Conservation (phyloP, 768 basidiomycete genomes). For the Suillus alpinus region DNA sequence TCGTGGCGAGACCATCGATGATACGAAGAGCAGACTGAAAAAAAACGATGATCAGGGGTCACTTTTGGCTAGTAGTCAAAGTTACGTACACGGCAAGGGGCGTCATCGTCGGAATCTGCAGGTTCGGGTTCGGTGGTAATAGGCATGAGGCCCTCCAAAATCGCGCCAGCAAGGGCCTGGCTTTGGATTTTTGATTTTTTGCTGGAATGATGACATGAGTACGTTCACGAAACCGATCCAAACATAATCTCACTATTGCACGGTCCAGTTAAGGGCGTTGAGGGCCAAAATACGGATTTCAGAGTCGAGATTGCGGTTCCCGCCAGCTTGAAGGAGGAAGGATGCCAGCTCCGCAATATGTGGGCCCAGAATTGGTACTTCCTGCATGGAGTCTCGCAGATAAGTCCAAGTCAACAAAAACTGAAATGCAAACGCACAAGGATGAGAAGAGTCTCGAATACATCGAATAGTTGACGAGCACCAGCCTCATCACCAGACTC, state of each 20-base stretch:
- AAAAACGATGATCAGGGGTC: conserved; percentile 10
- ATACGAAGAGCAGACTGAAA: conserved; percentile 86
- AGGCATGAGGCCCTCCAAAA: conserved; percentile 90
- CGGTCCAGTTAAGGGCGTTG: conserved; percentile 94
- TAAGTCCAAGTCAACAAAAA: conserved; percentile 5
- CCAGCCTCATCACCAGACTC: conserved; percentile 75
- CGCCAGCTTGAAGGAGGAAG: conserved; percentile 84
- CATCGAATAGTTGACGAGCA: conserved; percentile 90
- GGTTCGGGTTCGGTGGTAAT: conserved; percentile 93
- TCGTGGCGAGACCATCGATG: conserved; percentile 89
- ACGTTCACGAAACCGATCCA: background rate
- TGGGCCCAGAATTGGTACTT: conserved; percentile 89
- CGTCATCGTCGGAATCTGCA: conserved; percentile 89
- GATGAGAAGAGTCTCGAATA: conserved; percentile 92
- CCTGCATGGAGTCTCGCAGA: conserved; percentile 42
- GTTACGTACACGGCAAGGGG: conserved; percentile 77
- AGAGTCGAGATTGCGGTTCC: conserved; percentile 67
- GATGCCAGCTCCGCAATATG: conserved; percentile 84
- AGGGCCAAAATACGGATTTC: conserved; percentile 88
- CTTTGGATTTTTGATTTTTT: conserved; percentile 96
- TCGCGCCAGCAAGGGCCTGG: conserved; percentile 76
- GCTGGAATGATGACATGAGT: conserved; percentile 39
- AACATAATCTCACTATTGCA: conserved; percentile 73
- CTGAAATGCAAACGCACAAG: conserved; percentile 49
- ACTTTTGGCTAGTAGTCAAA: background rate